These are phyloP conservation scores for Stropharia rugosoannulata DNA, from an alignment of 768 basidiomycete genomes.

Conservation along the genomic window DNA sequence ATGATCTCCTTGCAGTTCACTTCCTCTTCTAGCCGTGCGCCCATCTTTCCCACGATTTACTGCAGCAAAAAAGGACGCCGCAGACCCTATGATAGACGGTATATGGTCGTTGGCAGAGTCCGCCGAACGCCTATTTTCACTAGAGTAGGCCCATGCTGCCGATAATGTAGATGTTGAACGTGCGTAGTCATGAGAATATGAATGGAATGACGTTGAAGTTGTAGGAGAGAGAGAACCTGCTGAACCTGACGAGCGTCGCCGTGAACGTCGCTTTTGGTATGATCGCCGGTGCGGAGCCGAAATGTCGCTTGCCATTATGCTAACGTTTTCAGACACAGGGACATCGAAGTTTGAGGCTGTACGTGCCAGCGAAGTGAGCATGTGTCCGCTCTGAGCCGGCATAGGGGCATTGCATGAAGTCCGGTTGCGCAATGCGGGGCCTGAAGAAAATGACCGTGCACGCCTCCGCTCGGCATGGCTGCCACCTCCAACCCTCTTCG, in stretches of 20 bases:
- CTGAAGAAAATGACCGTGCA: background rate
- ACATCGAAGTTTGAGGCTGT: background rate
- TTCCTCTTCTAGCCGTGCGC: background rate
- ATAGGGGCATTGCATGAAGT: background rate
- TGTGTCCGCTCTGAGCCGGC: background rate
- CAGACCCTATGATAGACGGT: conserved; percentile 1
- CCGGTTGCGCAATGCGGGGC: background rate
- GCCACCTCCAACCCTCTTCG: background rate
- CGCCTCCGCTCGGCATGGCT: background rate
- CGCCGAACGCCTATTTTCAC: background rate
- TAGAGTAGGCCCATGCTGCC: background rate
- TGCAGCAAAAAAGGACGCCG: conserved; percentile 1
- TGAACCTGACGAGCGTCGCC: background rate
- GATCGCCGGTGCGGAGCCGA: background rate
- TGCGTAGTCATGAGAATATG: background rate
- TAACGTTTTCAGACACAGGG: background rate
- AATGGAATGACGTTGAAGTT: background rate
- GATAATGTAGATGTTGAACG: background rate
- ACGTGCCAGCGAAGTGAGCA: background rate
- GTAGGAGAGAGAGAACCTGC: background rate
- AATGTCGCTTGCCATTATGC: background rate
- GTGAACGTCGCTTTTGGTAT: background rate
- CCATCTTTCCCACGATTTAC: background rate
- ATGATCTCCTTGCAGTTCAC: background rate
- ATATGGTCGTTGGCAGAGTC: background rate